Conservation (phyloP, 768 basidiomycete species). For the Tephrocybe rancida region DNA sequence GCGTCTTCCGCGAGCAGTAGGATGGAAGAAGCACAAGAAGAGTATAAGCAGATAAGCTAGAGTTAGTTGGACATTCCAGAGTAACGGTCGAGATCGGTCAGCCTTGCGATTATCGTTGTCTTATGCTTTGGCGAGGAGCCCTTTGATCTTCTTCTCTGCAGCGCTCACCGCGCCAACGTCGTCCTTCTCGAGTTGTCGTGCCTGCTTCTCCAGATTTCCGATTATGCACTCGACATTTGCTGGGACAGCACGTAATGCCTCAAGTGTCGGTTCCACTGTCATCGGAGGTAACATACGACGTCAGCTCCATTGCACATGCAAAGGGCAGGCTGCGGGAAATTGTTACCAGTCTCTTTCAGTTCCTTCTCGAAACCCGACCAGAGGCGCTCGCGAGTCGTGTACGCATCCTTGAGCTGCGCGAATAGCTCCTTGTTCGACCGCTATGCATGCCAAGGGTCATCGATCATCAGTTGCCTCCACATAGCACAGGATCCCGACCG, state of each 20-base stretch:
- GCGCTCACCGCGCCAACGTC: constrained; percentile 21
- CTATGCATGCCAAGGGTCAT: constrained; percentile 29
- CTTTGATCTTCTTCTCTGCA: constrained; percentile 31
- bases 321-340: constrained; percentile 2
- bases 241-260: constrained; percentile 46
- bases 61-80: background rate
- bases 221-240: constrained; percentile 54
- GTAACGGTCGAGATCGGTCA: background rate
- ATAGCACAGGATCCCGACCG: background rate
- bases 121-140: constrained; percentile 28
- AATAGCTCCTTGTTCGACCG: constrained; percentile 41
- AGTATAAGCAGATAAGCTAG: background rate
- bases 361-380: constrained; percentile 49
- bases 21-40: background rate
- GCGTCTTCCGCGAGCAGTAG: background rate
- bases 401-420: constrained; percentile 49
- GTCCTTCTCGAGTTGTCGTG: constrained; percentile 43
- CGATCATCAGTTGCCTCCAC: constrained; percentile 4
- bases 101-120: background rate
- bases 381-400: constrained; percentile 47
- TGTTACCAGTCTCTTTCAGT: constrained; percentile 50
- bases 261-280: constrained; percentile 46
- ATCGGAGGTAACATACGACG: constrained; percentile 8
- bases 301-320: constrained; percentile 5
- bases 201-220: constrained; percentile 53